A percentile compares a stretch with the other conserved stretches of the same genome.
These are phyloP conservation scores for Tricholomella constricta DNA, from an alignment of 768 basidiomycete species.

Conservation along the genomic window DNA sequence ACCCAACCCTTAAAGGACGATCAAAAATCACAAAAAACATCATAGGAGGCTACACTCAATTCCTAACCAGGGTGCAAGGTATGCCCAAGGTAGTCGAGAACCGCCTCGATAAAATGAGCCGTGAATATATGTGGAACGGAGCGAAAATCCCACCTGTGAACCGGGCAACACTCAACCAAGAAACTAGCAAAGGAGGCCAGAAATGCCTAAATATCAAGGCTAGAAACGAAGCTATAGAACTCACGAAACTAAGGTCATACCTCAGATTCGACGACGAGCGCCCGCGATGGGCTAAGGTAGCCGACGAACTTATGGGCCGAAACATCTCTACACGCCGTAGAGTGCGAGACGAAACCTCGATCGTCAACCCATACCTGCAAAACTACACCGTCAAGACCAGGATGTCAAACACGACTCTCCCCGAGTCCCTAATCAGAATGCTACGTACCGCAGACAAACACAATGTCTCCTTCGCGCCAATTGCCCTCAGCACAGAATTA, in stretches of 20 bases:
- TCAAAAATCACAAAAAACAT: conserved; percentile 24
- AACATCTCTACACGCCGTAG: background rate
- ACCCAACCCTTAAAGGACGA: conserved; percentile 31
- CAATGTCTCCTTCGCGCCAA: background rate
- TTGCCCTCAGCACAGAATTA: background rate
- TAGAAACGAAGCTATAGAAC: conserved; percentile 1
- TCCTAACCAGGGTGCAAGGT: conserved; percentile 34
- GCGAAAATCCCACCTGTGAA: background rate
- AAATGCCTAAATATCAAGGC: background rate
- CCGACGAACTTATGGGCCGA: background rate
- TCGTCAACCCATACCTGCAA: background rate
- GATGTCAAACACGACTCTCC: background rate
- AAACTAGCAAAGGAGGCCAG: background rate
- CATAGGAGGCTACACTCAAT: conserved; percentile 35
- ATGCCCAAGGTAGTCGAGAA: conserved; percentile 32
- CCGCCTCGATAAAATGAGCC: background rate
- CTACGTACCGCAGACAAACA: background rate
- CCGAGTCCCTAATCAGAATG: background rate
- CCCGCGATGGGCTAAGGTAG: background rate
- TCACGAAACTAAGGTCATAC: background rate
- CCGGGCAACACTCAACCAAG: background rate
- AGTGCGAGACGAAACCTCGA: background rate
- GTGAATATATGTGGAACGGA: background rate
- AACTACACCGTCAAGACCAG: background rate
- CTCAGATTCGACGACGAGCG: background rate